Conservation (phyloP, 108 stramenopile species). For the Cyclotella distinguenda region DNA sequence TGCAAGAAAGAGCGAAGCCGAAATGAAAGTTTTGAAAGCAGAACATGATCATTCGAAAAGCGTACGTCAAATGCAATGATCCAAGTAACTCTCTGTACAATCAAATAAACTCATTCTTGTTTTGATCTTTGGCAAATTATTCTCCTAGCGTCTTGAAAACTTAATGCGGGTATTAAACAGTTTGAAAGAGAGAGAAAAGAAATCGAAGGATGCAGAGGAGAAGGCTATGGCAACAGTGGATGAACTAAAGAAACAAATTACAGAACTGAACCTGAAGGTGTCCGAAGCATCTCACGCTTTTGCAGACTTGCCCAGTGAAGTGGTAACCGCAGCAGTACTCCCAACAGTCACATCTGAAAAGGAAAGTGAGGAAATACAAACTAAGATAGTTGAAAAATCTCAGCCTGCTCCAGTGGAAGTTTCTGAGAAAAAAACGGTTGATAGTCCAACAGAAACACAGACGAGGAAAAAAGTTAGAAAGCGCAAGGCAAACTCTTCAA, state of each 20-base stretch:
- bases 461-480: too few relatives aligned
- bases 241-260: conserved; percentile 33
- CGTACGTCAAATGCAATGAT: background rate
- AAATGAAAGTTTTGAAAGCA: conserved; percentile 11
- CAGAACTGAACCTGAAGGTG: conserved; percentile 31
- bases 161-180: conserved; percentile 24
- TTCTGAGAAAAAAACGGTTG: too few relatives aligned
- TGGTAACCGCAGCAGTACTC: background rate
- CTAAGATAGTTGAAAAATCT: too few relatives aligned
- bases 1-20: conserved; percentile 32
- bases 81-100: background rate
- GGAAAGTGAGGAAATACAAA: too few relatives aligned
- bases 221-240: conserved; percentile 28
- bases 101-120: background rate
- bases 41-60: conserved; percentile 17
- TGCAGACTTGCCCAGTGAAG: background rate
- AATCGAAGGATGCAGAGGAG: conserved; percentile 19
- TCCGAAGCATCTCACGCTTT: background rate
- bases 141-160: conserved; percentile 9
- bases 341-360: background rate
- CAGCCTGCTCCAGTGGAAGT: too few relatives aligned
- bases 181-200: conserved; percentile 24
- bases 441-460: too few relatives aligned
- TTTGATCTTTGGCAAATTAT: background rate
- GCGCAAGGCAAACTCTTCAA: too few relatives aligned